Evolutionary conservation across 2,329 filamentous ascomycete genomes (phyloP).

Genomic region (Talaromyces rugulosus): DNA sequence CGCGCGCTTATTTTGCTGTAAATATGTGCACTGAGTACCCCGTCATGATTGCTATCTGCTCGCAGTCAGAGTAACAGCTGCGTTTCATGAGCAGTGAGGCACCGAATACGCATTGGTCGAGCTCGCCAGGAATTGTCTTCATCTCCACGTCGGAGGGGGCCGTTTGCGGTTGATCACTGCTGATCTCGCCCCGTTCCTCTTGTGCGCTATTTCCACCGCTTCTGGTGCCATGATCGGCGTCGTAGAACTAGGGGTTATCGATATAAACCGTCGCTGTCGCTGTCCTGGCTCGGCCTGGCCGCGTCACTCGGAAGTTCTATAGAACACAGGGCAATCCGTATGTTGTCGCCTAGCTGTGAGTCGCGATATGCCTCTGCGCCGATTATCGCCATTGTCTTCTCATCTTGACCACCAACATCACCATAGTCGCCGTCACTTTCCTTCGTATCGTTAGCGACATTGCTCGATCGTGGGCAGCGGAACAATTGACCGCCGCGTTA

Average conservation of each 20-base stretch:
- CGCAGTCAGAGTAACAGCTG: neutral
- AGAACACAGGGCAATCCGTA: neutral
- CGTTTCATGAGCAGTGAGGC: neutral
- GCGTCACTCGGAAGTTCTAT: too few relatives aligned
- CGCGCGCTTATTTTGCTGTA: neutral
- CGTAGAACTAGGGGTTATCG: neutral
- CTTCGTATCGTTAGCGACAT: neutral
- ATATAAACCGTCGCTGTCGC: neutral
- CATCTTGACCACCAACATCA: neutral
- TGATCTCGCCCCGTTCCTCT: neutral
- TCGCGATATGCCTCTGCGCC: neutral
- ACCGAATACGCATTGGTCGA: neutral
- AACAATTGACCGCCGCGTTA: neutral
- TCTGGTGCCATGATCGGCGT: neutral
- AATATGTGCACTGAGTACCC: neutral
- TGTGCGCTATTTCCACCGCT: neutral
- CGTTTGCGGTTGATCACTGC: slow-evolving; percentile 1
- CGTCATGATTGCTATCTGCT: neutral
- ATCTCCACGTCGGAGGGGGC: neutral
- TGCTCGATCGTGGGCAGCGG: neutral
- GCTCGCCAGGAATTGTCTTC: neutral
- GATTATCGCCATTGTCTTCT: neutral
- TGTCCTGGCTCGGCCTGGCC: too few relatives aligned
- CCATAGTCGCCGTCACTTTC: neutral
- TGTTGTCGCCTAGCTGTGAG: neutral